Evolutionary conservation across 208 protist species (phyloP).

Genomic region (Crithidia mellificae): DNA sequence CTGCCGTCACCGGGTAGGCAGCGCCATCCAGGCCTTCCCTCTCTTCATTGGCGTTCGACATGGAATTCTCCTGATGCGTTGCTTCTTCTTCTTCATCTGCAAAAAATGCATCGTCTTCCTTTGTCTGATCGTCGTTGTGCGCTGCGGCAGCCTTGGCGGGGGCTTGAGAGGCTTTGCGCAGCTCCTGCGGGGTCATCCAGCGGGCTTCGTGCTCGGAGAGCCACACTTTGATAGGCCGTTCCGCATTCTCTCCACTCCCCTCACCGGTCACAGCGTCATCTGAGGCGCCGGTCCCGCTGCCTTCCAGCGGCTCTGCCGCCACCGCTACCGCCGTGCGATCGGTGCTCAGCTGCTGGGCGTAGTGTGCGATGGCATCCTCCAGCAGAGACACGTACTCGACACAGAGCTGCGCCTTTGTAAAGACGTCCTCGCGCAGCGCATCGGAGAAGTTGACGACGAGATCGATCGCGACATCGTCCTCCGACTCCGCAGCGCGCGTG

Average conservation of each 20-base stretch:
- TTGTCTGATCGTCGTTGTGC: neutral
- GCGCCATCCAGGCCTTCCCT: too few relatives aligned
- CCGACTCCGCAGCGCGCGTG: too few relatives aligned
- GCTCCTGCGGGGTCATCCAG: slow-evolving; percentile 58
- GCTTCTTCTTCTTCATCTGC: too few relatives aligned
- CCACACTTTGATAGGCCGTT: slow-evolving; percentile 49
- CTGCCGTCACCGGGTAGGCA: neutral
- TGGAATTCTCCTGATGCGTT: too few relatives aligned
- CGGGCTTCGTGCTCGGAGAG: slow-evolving; percentile 50
- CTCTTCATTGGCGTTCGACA: too few relatives aligned
- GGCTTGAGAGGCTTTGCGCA: slow-evolving; percentile 16
- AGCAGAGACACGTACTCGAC: slow-evolving; percentile 69
- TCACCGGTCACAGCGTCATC: neutral
- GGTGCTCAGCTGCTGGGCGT: slow-evolving; percentile 47
- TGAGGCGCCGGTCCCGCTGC: neutral
- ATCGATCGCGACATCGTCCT: slow-evolving; percentile 38
- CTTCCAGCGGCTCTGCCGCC: slow-evolving; percentile 18
- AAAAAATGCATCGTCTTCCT: too few relatives aligned
- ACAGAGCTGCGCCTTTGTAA: slow-evolving; percentile 70
- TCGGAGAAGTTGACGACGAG: slow-evolving; percentile 54
- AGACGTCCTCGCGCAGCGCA: slow-evolving; percentile 51
- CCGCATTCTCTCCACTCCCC: neutral
- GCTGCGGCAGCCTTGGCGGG: neutral
- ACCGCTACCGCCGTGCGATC: neutral
- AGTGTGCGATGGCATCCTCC: slow-evolving; percentile 46